Conservation (phyloP, 2,329 filamentous ascomycete genomes). For the Xylariaceae sp. region DNA sequence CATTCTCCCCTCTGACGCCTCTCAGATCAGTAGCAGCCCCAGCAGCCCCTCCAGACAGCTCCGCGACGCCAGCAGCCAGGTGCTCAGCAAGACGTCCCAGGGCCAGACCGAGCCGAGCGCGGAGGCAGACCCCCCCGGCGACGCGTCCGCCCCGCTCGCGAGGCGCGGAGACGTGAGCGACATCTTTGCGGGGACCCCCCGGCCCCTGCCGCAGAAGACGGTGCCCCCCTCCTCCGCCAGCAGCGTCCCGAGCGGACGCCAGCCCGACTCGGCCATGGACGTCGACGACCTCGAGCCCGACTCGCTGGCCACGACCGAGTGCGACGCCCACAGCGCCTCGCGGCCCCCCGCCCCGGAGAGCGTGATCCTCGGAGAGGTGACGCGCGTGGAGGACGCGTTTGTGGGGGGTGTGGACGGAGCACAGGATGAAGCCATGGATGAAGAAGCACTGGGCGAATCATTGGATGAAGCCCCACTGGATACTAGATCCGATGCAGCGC, state of each 20-base stretch:
- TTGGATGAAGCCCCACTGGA: no score
- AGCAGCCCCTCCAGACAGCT: conserved; percentile 24
- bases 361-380: no score
- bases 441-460: no score
- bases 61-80: conserved; percentile 18
- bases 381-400: no score
- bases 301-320: conserved; percentile 16
- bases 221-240: conserved; percentile 29
- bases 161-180: conserved; percentile 11
- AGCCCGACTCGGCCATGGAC: conserved; percentile 37
- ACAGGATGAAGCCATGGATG: no score
- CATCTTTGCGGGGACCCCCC: conserved; percentile 18
- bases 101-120: conserved; percentile 1
- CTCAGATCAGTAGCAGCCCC: conserved; percentile 22
- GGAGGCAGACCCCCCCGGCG: not conserved
- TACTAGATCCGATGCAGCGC: no score
- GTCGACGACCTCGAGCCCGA: conserved; percentile 21
- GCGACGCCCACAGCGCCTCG: conserved; percentile 4
- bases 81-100: conserved; percentile 6
- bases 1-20: conserved; percentile 16
- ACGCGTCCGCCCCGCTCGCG: conserved; percentile 3
- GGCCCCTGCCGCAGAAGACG: conserved; percentile 23
- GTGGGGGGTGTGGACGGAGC: no score
- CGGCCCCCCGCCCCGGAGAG: not conserved
- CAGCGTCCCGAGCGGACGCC: conserved; percentile 41